Percentiles rank a stretch among this genome's conserved stretches.
phyloP scores from a whole-genome alignment of 371 early-diverging fungal species.

The Circinella umbellata region DNA sequence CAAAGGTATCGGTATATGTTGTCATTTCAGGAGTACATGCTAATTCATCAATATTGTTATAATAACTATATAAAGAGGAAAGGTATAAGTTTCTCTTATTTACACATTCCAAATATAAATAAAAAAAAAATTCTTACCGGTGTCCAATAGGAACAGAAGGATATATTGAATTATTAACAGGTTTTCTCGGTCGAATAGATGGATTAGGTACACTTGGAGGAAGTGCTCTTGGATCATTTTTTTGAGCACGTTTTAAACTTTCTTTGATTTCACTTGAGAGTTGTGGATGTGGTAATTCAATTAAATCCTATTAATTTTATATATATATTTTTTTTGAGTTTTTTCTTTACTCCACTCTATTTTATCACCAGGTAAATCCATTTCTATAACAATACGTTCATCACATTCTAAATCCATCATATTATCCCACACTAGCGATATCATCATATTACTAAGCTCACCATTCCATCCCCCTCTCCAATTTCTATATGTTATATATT shows the following conservation, averaged over 20 bases:
- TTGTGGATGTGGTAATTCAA: conserved; percentile 68
- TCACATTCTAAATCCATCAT: too few species aligned
- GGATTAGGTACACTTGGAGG: conserved; percentile 73
- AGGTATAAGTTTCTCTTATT: too few species aligned
- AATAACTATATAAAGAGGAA: conserved; percentile 44
- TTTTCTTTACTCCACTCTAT: too few species aligned
- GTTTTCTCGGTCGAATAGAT: conserved; percentile 34
- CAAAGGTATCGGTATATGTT: conserved; percentile 83
- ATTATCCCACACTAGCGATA: too few species aligned
- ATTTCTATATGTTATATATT: background rate
- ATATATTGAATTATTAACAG: conserved; percentile 13
- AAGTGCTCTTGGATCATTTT: conserved; percentile 21
- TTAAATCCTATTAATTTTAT: conserved; percentile 61
- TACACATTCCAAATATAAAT: background rate
- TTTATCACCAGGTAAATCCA: too few species aligned
- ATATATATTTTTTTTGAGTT: too few species aligned
- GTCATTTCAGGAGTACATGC: conserved; percentile 75
- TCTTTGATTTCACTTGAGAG: conserved; percentile 18
- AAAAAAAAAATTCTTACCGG: conserved; percentile 17
- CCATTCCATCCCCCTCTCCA: too few species aligned
- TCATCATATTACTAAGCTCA: too few species aligned
- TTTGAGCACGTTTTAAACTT: conserved; percentile 25
- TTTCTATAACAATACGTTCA: too few species aligned
- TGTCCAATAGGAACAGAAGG: conserved; percentile 42
- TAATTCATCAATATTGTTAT: conserved; percentile 60